Evolutionary conservation across 2,329 filamentous ascomycete genomes (phyloP).

Genomic region (Sodiomyces alkalinus): DNA sequence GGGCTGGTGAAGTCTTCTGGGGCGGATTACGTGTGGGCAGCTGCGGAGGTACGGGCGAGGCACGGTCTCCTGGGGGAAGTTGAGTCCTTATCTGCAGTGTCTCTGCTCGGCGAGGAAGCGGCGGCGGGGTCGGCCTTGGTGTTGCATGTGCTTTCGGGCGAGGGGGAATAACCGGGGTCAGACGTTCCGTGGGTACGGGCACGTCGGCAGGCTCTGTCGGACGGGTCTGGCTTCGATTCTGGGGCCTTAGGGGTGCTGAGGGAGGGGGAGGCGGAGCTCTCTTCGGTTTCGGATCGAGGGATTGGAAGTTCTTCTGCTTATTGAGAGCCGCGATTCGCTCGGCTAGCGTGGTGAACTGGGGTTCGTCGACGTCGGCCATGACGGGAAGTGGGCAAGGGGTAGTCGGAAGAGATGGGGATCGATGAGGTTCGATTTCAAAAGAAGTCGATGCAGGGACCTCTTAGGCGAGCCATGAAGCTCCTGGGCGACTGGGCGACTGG

Average conservation of each 20-base stretch:
- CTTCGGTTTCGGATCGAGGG: constrained; percentile 18
- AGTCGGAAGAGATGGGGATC: no score
- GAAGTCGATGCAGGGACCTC: no score
- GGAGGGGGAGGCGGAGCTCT: constrained; percentile 31
- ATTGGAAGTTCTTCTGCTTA: constrained; percentile 41
- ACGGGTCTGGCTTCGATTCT: constrained; percentile 19
- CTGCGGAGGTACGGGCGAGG: constrained; percentile 17
- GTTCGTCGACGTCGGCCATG: constrained; percentile 49
- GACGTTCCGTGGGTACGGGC: constrained; percentile 8
- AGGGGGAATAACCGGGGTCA: constrained; percentile 22
- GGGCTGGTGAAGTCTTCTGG: constrained; percentile 25
- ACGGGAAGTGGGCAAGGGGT: no score
- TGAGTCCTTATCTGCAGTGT: constrained; percentile 9
- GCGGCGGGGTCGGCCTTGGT: constrained; percentile 21
- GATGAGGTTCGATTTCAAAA: no score
- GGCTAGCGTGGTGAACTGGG: constrained; percentile 42
- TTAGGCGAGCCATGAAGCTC: no score
- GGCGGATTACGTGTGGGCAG: constrained; percentile 22
- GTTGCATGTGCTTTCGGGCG: constrained; percentile 20
- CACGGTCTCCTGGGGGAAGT: constrained; percentile 12
- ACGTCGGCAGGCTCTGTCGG: constrained; percentile 17
- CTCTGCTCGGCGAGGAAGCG: constrained; percentile 21
- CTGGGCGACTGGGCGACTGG: no score
- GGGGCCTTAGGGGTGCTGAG: constrained; percentile 25
- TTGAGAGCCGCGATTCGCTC: constrained; percentile 52